phyloP scores from a whole-genome alignment of 352 stramenopile species.

The Aphanomyces astaci region DNA sequence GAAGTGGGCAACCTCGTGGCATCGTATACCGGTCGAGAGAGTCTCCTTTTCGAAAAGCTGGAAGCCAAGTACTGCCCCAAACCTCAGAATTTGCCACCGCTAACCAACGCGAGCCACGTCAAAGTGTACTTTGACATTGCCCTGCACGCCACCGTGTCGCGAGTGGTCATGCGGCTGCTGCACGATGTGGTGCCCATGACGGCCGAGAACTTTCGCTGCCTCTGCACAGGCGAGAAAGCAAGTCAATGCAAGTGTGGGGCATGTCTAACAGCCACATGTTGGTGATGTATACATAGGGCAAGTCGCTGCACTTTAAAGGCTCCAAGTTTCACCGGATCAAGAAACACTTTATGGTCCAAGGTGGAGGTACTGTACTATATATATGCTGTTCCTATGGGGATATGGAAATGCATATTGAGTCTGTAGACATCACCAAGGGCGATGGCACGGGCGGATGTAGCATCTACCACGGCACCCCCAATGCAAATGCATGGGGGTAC shows the following conservation, averaged over 20 bases:
- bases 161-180: slow-evolving; percentile 19
- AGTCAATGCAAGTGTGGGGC: neutral
- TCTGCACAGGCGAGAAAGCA: slow-evolving; percentile 23
- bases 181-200: slow-evolving; percentile 12
- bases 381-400: no score
- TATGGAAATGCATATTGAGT: no score
- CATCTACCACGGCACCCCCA: slow-evolving; percentile 74
- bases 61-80: slow-evolving; percentile 12
- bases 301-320: slow-evolving; percentile 81
- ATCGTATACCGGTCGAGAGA: slow-evolving; percentile 1
- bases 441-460: slow-evolving; percentile 78
- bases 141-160: neutral
- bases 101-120: slow-evolving; percentile 8
- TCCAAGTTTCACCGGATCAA: slow-evolving; percentile 88
- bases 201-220: slow-evolving; percentile 22
- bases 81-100: neutral
- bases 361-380: slow-evolving; percentile 63
- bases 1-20: slow-evolving; percentile 31
- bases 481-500: slow-evolving; percentile 27
- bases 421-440: slow-evolving; percentile 28
- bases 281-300: neutral
- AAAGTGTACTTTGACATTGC: slow-evolving; percentile 19
- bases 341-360: slow-evolving; percentile 90
- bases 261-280: neutral
- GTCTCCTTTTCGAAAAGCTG: slow-evolving; percentile 7